Percentiles rank a stretch among this genome's conserved stretches.
Conservation (phyloP, 1,284 basidiomycete species). For the Pseudozyma tsukubaensis region DNA sequence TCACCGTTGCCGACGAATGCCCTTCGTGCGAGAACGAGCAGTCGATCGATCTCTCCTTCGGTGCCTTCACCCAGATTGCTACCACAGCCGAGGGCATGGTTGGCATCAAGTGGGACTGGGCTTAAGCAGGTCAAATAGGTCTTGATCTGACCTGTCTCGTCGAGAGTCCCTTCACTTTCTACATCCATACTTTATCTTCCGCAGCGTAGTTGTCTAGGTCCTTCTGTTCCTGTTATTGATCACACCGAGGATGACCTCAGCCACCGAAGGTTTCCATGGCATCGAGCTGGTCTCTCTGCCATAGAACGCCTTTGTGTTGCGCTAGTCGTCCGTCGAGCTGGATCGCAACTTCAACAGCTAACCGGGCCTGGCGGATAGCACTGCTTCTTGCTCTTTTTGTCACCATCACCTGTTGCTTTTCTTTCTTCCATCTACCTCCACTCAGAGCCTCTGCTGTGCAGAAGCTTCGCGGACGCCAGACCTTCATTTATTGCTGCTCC, state of each 20-base stretch:
- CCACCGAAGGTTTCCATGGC: neutral
- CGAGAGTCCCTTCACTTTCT: neutral
- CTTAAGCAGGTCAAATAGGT: conserved; percentile 15
- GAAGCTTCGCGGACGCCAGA: neutral
- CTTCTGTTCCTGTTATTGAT: conserved; percentile 12
- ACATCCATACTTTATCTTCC: neutral
- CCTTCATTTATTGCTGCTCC: neutral
- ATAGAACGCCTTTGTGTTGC: conserved; percentile 4
- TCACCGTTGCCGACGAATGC: conserved; percentile 66
- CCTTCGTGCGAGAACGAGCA: conserved; percentile 73
- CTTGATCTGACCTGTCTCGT: neutral
- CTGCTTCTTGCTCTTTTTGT: conserved; percentile 13
- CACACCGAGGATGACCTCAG: conserved; percentile 9
- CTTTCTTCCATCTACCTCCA: conserved; percentile 1
- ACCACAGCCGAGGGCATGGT: conserved; percentile 74
- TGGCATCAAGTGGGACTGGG: conserved; percentile 53
- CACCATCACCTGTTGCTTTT: conserved; percentile 2
- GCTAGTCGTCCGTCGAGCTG: conserved; percentile 16
- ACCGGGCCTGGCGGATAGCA: neutral
- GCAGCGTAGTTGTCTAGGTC: conserved; percentile 2
- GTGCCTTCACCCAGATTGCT: conserved; percentile 78
- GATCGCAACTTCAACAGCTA: conserved; percentile 6
- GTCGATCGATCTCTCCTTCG: conserved; percentile 84
- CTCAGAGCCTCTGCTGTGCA: conserved; percentile 20
- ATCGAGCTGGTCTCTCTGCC: conserved; percentile 27